Base-by-base conservation (phyloP, 495 filamentous ascomycete species). In the Parathielavia appendiculata region DNA sequence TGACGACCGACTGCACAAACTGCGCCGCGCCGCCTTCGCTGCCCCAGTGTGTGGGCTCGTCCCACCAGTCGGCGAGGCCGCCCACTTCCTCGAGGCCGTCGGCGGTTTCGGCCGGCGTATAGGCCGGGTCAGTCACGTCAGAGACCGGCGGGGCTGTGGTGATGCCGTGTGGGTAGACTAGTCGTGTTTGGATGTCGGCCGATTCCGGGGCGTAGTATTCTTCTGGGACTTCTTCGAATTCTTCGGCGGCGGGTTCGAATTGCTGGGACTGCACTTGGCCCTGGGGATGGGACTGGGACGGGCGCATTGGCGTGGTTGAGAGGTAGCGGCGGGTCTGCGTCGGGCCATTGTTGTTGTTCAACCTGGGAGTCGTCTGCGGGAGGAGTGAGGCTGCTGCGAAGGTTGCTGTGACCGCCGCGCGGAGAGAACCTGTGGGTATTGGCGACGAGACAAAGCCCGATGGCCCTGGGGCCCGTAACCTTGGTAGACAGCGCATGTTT, bases 71-170 rank as follows among this genome's bases (percentile, higher is more conserved):
- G 35, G 71, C 74, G 57, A 78, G 53, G 30, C 75, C 77, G 57
- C 79, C 87, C 19, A 91, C 74, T 34, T 70, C 70, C 53, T 81
- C 72, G 51, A 92, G 71, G 0, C 77, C 83, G 10, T 82, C 74
- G 68, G 77, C 82, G 8, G 72, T 78, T 35, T 73, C 70, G 51
- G 88, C 86, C 26, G 80, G 80, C 48, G 70, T 64, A 66, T 91
- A 91, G 5, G 66, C 43, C 12, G 72, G 48, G 44, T 78, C 75
- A 1, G 60, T 60, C 10, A 79, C 62, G 11, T 70, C 63, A 14
- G 61, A 55, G 3, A 57, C 30, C 0, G 51, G 44, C 53, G 57
- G 61, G 20, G 61, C 71, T 0, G 12, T 36, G 32, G 11, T 48
- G 30, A 52, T 50, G 11, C 40, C 40, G 19, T 23, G 10, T 8